These are phyloP conservation scores for Pseudogymnoascus sp. DNA, from an alignment of 2,329 filamentous ascomycete species.

Conservation along the genomic window DNA sequence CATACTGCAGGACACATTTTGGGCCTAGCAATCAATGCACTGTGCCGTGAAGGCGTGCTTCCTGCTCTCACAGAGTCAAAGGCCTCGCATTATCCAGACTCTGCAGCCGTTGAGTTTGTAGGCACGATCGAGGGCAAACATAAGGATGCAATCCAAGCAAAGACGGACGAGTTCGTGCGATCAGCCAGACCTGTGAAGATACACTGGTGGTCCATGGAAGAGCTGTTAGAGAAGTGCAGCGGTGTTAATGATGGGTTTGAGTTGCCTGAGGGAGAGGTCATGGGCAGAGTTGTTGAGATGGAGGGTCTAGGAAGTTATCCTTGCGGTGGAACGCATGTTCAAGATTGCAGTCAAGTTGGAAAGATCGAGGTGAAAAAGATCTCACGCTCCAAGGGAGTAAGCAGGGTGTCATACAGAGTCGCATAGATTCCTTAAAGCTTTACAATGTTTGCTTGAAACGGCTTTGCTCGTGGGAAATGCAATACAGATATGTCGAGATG, in stretches of 20 bases:
- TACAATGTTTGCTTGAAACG: too few species aligned
- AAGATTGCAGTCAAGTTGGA: constrained; percentile 49
- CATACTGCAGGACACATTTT: constrained; percentile 71
- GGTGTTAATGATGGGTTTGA: constrained; percentile 31
- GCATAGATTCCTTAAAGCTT: background rate
- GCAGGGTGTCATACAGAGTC: constrained; percentile 40
- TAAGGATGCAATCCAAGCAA: constrained; percentile 54
- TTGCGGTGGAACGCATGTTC: constrained; percentile 68
- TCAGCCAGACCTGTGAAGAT: constrained; percentile 52
- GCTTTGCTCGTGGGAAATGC: too few species aligned
- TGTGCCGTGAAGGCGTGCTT: constrained; percentile 43
- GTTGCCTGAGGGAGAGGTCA: constrained; percentile 40
- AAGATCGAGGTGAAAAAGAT: constrained; percentile 61
- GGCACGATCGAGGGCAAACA: constrained; percentile 58
- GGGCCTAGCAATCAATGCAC: constrained; percentile 55
- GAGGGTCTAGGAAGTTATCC: constrained; percentile 63
- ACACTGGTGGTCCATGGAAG: constrained; percentile 59
- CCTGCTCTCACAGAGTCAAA: constrained; percentile 57
- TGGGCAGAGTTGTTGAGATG: constrained; percentile 61
- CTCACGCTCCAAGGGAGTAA: constrained; percentile 54
- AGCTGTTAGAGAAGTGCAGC: constrained; percentile 45
- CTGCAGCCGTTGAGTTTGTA: constrained; percentile 59
- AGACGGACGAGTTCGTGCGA: constrained; percentile 50
- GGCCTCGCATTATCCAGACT: constrained; percentile 63
- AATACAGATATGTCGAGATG: too few species aligned